phyloP scores from a whole-genome alignment of 2,329 filamentous ascomycete genomes.

The Microdochium trichocladiopsis region DNA sequence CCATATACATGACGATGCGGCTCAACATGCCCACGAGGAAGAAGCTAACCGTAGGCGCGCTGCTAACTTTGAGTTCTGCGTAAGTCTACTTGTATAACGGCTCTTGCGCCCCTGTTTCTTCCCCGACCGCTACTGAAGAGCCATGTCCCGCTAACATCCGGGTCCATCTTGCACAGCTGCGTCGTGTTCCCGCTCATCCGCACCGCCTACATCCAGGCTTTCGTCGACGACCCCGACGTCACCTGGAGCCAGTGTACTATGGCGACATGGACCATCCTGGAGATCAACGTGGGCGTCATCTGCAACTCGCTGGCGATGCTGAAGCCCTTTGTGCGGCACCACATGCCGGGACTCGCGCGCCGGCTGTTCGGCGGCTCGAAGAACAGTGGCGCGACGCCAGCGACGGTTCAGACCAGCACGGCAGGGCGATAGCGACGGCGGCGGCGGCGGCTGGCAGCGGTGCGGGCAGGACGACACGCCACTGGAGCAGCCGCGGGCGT shows the following conservation, averaged over 20 bases:
- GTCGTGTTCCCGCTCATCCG: neutral
- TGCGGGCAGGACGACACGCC: no score
- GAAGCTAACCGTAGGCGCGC: slow-evolving; percentile 30
- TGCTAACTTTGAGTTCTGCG: slow-evolving; percentile 37
- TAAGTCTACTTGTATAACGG: slow-evolving; percentile 8
- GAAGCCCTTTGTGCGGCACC: slow-evolving; percentile 26
- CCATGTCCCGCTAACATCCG: no score
- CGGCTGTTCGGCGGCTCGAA: no score
- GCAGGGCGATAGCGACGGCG: no score
- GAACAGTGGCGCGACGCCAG: no score
- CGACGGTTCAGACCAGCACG: no score
- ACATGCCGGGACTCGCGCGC: neutral
- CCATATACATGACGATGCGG: slow-evolving; percentile 30
- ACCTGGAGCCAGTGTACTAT: slow-evolving; percentile 14
- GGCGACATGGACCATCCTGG: slow-evolving; percentile 16
- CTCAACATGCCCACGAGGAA: slow-evolving; percentile 34
- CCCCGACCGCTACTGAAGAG: no score
- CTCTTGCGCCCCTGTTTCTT: neutral
- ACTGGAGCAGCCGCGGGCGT: neutral
- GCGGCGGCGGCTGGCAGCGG: no score
- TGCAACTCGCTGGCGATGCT: slow-evolving; percentile 21
- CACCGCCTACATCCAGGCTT: neutral
- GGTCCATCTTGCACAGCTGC: slow-evolving; percentile 7
- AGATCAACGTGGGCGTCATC: slow-evolving; percentile 18
- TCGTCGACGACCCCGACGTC: slow-evolving; percentile 12